Evolutionary conservation across 257 asterid species (phyloP).

Genomic region (Apocynum venetum): DNA sequence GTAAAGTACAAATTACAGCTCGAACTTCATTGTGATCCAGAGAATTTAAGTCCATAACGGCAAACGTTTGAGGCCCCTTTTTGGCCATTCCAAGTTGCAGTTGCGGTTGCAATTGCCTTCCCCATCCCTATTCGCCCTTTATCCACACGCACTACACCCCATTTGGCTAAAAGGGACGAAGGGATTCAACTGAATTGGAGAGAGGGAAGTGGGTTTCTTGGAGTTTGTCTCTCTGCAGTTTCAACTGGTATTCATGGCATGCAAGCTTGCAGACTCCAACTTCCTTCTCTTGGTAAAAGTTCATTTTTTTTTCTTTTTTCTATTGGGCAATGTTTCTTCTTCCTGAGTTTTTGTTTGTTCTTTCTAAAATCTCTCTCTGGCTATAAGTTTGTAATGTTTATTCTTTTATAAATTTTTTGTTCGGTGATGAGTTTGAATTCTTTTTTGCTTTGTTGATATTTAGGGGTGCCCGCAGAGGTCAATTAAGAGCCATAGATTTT

Average conservation of each 20-base stretch:
- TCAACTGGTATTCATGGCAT: slow-evolving; percentile 45
- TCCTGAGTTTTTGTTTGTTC: background rate
- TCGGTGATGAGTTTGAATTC: slow-evolving; percentile 1
- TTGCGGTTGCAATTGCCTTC: background rate
- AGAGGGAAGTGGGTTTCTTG: slow-evolving; percentile 8
- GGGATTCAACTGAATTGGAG: slow-evolving; percentile 3
- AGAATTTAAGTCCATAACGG: background rate
- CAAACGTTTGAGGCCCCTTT: background rate
- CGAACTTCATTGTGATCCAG: slow-evolving; percentile 1
- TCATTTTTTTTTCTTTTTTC: background rate
- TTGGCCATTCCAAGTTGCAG: background rate
- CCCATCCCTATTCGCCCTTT: slow-evolving; percentile 2
- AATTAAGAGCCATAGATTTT: slow-evolving; percentile 37
- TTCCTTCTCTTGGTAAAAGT: slow-evolving; percentile 57
- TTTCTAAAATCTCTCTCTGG: background rate
- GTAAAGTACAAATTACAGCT: background rate
- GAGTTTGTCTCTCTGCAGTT: background rate
- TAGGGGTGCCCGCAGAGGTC: slow-evolving; percentile 60
- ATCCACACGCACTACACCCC: slow-evolving; percentile 5
- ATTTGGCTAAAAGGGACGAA: background rate
- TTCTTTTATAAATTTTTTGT: background rate
- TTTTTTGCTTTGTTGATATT: slow-evolving; percentile 12
- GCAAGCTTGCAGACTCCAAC: slow-evolving; percentile 53
- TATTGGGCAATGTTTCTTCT: background rate
- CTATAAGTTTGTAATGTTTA: too few species aligned